phyloP scores from a whole-genome alignment of 169 alveolate genomes.

The Cryptosporidium andersoni region DNA sequence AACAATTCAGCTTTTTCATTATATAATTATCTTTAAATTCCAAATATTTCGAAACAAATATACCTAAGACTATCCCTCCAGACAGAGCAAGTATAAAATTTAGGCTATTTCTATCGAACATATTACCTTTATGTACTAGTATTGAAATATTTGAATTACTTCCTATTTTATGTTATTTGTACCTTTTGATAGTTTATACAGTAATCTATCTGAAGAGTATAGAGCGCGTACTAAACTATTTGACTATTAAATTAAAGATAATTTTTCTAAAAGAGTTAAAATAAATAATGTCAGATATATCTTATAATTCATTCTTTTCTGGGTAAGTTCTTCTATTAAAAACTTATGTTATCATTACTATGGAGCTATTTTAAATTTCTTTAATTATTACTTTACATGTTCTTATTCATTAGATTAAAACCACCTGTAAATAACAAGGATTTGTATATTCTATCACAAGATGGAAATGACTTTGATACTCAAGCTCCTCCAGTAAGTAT shows the following conservation, averaged over 20 bases:
- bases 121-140: no score
- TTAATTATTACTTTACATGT: neutral
- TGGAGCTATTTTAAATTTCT: neutral
- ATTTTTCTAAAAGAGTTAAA: no score
- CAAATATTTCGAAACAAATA: neutral
- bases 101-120: no score
- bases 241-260: no score
- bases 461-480: conserved; percentile 32
- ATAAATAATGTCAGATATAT: no score
- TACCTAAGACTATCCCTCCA: conserved; percentile 23
- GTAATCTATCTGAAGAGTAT: no score
- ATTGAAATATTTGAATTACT: no score
- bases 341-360: neutral
- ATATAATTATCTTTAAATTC: no score
- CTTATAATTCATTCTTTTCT: neutral
- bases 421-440: conserved; percentile 22
- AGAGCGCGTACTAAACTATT: no score
- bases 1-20: neutral
- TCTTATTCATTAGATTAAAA: conserved; percentile 1
- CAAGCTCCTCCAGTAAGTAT: conserved; percentile 59
- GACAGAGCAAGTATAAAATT: neutral
- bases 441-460: conserved; percentile 23
- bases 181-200: no score
- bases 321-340: conserved; percentile 9
- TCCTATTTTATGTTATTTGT: no score